phyloP scores from a whole-genome alignment of 345 rosid genomes.

The Melaleuca quinquenervia region DNA sequence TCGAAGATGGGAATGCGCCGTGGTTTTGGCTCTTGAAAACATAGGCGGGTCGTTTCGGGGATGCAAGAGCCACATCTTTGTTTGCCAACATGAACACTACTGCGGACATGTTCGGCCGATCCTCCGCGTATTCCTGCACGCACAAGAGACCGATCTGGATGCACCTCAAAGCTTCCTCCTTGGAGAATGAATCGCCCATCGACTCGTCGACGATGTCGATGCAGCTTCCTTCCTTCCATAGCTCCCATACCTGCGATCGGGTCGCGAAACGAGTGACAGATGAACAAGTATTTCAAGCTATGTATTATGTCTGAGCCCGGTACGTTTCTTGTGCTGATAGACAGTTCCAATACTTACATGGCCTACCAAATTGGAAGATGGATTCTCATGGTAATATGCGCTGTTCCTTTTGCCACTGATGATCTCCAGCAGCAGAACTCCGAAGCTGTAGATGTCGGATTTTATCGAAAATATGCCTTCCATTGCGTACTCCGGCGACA shows the following conservation, averaged over 20 bases:
- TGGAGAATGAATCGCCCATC: slow-evolving; percentile 8
- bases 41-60: slow-evolving; percentile 46
- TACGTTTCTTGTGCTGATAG: neutral
- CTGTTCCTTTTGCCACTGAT: slow-evolving; percentile 35
- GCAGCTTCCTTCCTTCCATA: slow-evolving; percentile 28
- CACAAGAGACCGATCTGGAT: slow-evolving; percentile 55
- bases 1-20: neutral
- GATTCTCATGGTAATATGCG: slow-evolving; percentile 3
- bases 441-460: slow-evolving; percentile 64
- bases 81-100: slow-evolving; percentile 38
- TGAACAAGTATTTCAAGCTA: neutral
- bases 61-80: slow-evolving; percentile 19
- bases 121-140: slow-evolving; percentile 45
- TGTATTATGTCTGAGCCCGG: neutral
- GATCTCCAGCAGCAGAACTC: slow-evolving; percentile 55
- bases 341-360: slow-evolving; percentile 26
- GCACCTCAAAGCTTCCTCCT: slow-evolving; percentile 26
- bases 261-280: neutral
- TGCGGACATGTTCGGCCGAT: slow-evolving; percentile 40
- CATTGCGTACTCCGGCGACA: slow-evolving; percentile 84
- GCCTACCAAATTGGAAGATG: slow-evolving; percentile 27
- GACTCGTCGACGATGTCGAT: slow-evolving; percentile 18
- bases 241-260: slow-evolving; percentile 42
- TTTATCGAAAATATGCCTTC: slow-evolving; percentile 48
- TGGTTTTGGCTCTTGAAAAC: neutral